Evolutionary conservation across 164 flowering plant species (phyloP).

Genomic region (Chimonanthus salicifolius): DNA sequence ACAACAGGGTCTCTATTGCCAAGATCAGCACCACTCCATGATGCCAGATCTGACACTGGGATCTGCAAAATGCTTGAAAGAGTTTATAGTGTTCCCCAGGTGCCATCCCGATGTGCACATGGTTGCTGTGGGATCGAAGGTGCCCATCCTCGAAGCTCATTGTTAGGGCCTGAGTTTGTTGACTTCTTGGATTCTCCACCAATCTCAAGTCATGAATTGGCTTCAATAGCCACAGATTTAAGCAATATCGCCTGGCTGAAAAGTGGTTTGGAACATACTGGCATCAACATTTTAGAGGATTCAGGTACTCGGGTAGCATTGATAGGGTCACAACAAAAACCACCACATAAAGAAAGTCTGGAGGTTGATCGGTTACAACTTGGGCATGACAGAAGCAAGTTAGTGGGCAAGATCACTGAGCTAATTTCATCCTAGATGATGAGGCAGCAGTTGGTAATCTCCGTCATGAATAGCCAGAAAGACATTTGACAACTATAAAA

Average conservation of each 20-base stretch:
- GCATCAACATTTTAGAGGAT: slow-evolving; percentile 16
- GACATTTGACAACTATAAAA: not conserved
- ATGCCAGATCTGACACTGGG: slow-evolving; percentile 38
- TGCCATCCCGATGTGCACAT: slow-evolving; percentile 67
- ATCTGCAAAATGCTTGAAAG: slow-evolving; percentile 42
- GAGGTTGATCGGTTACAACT: slow-evolving; percentile 22
- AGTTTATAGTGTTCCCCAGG: slow-evolving; percentile 33
- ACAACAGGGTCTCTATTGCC: slow-evolving; percentile 18
- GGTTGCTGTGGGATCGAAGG: slow-evolving; percentile 48
- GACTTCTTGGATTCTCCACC: slow-evolving; percentile 59
- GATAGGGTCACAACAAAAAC: slow-evolving; percentile 13
- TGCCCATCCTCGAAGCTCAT: slow-evolving; percentile 21
- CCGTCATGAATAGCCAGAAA: not conserved
- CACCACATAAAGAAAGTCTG: slow-evolving; percentile 16
- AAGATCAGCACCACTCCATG: slow-evolving; percentile 27
- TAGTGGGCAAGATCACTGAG: slow-evolving; percentile 32
- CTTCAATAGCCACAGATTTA: slow-evolving; percentile 61
- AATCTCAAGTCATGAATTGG: slow-evolving; percentile 58
- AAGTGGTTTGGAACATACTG: slow-evolving; percentile 49
- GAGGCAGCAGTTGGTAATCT: slow-evolving; percentile 6
- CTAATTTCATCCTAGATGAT: slow-evolving; percentile 27
- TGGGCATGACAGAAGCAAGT: slow-evolving; percentile 31
- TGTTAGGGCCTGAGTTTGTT: slow-evolving; percentile 83
- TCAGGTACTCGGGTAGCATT: slow-evolving; percentile 12
- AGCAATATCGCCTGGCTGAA: slow-evolving; percentile 72